These are phyloP conservation scores for Vanrija sp. DNA, from an alignment of 1,284 basidiomycete genomes.

Conservation along the genomic window DNA sequence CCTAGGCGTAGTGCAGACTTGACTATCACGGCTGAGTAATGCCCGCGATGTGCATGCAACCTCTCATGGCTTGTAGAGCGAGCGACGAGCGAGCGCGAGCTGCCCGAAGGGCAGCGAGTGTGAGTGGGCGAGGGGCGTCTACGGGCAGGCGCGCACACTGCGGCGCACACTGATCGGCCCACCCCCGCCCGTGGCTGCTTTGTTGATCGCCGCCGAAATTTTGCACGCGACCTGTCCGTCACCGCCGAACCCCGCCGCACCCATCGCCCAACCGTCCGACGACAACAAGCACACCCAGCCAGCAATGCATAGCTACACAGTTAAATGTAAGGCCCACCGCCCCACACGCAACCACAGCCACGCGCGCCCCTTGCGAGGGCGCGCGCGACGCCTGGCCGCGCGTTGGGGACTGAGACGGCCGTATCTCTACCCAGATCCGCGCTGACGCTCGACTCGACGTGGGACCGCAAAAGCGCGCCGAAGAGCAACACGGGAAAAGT, in stretches of 20 bases:
- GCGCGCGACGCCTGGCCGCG: slow-evolving; percentile 5
- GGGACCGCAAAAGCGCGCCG: slow-evolving; percentile 4
- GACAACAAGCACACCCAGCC: background rate
- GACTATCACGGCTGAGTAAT: no score
- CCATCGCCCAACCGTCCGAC: background rate
- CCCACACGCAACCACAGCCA: slow-evolving; percentile 22
- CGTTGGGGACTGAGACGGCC: slow-evolving; percentile 36
- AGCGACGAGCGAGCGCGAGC: no score
- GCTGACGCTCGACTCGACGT: slow-evolving; percentile 41
- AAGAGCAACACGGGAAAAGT: slow-evolving; percentile 37
- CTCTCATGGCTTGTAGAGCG: slow-evolving; percentile 10
- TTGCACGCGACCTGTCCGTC: no score
- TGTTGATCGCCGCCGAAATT: background rate
- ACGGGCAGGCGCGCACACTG: background rate
- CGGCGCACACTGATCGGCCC: no score
- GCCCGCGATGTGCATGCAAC: slow-evolving; percentile 11
- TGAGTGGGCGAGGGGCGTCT: background rate
- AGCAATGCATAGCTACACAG: background rate
- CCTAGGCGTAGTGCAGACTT: background rate
- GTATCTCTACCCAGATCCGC: slow-evolving; percentile 28
- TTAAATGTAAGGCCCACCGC: slow-evolving; percentile 38
- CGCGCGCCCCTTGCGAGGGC: background rate
- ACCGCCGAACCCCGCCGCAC: no score
- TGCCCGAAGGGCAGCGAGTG: background rate
- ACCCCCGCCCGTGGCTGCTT: background rate